Percentiles rank a stretch among this genome's conserved stretches.
These are phyloP conservation scores for Aureobasidium lini DNA, from an alignment of 2,329 filamentous ascomycete genomes.

Conservation along the genomic window DNA sequence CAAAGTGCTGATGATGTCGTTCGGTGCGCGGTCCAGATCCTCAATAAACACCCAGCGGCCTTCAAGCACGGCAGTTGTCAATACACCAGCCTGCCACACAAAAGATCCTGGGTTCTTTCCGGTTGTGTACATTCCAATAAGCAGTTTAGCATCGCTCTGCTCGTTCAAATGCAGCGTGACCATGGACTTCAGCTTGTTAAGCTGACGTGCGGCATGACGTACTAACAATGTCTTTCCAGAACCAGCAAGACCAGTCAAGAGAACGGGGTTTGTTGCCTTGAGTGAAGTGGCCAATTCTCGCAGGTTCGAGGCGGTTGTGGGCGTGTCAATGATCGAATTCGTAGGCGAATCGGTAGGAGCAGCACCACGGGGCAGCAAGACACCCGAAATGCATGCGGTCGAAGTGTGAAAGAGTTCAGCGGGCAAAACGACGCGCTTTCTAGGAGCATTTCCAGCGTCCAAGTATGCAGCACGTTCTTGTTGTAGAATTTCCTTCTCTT, in stretches of 20 bases:
- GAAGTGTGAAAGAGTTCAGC: constrained; percentile 20
- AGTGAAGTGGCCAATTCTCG: constrained; percentile 60
- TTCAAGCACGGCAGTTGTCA: constrained; percentile 89
- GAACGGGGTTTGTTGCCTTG: constrained; percentile 60
- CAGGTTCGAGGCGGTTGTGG: constrained; percentile 67
- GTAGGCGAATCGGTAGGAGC: constrained; percentile 25
- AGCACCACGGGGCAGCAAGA: constrained; percentile 57
- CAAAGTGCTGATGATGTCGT: constrained; percentile 88
- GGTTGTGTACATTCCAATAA: constrained; percentile 89
- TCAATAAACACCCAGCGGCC: constrained; percentile 97
- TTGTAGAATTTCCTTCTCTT: constrained; percentile 8
- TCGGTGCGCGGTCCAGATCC: constrained; percentile 89
- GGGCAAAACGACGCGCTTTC: constrained; percentile 12
- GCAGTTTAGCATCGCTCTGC: constrained; percentile 94
- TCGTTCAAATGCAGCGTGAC: constrained; percentile 95
- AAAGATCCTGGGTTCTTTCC: constrained; percentile 84
- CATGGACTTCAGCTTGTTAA: constrained; percentile 74
- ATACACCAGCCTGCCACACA: constrained; percentile 81
- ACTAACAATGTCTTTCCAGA: constrained; percentile 86
- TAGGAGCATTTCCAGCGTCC: neutral
- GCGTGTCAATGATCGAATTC: constrained; percentile 56
- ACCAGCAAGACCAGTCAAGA: constrained; percentile 76
- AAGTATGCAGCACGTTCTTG: neutral
- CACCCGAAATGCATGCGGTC: constrained; percentile 57
- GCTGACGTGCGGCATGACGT: constrained; percentile 69